Base-by-base conservation (phyloP, 192 early-diverging fungal genomes). In the Coemansia sp. region DNA sequence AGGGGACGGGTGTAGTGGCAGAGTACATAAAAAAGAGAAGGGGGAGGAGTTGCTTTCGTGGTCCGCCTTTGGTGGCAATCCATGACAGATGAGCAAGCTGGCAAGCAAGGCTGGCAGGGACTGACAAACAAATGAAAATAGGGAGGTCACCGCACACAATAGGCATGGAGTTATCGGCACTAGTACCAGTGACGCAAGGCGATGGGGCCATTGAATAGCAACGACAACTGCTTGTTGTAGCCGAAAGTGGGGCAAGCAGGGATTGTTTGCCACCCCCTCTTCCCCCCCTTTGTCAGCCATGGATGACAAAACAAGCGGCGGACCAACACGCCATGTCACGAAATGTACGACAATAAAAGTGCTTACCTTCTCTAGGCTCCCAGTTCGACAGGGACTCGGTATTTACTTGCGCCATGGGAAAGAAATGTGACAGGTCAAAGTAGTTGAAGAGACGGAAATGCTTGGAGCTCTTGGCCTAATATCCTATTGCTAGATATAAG, bases 331-430 rank as follows among this genome's bases (percentile, higher is more conserved):
- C 18, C 58, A 61, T 38, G n/a, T 15, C 58, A 33, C 34, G 58
- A 38, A 38, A 38, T 33, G 15, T 34, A 38, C 53, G 53, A 57
- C 22, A 57, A 27, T 4, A 16, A 57, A 57, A 61, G 58, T 10
- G 34, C 58, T 61, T 61, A 61, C 58, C 58, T 38, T 61, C 58
- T 61, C 58, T 61, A 38, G 13, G 29, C 16, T 61, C 58, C 58
- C 58, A 61, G 34, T 16, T 20, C 8, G 58, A 3, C 7, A 38
- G 31, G 58, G 58, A n/a, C 18, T 61, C 58, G 34, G 34, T n/a
- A 6, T 38, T 34, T 38, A 38, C 58, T 61, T 34, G 31, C 31
- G 58, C 58, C 58, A 61, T 61, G 31, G 15, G 58, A 7, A 34
- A 8, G 15, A 9, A 20, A 50, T 34, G 33, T 38, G 29, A 61